These are phyloP conservation scores for Nicotiana benthamiana DNA, from an alignment of 257 asterid species.

Conservation along the genomic window DNA sequence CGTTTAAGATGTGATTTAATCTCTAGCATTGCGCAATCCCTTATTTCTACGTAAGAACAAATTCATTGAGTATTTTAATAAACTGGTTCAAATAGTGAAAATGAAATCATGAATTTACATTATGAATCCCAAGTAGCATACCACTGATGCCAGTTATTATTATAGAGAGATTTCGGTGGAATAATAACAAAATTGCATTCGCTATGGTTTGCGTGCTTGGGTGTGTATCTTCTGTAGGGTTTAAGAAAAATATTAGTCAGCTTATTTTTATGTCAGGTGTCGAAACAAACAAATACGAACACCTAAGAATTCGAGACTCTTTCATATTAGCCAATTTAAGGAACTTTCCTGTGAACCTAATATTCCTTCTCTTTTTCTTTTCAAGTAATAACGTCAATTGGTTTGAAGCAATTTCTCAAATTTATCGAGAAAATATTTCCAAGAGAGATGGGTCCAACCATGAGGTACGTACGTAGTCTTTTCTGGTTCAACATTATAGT, in stretches of 20 bases:
- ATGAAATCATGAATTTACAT: neutral
- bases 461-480: slow-evolving; percentile 1
- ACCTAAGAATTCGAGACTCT: too few relatives aligned
- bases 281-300: neutral
- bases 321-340: neutral
- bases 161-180: neutral
- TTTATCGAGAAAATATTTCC: neutral
- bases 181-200: neutral
- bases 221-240: neutral
- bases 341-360: neutral
- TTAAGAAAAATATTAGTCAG: neutral
- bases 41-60: too few relatives aligned
- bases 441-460: slow-evolving; percentile 21
- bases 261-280: neutral
- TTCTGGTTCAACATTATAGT: slow-evolving; percentile 15
- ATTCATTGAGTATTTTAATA: neutral
- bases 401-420: neutral
- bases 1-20: neutral
- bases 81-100: neutral
- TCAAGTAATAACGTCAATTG: neutral
- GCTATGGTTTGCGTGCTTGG: neutral
- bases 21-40: neutral
- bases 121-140: neutral
- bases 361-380: neutral
- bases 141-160: neutral